A percentile compares a stretch with the other conserved stretches of the same genome.
Conservation (phyloP, 371 early-diverging fungal species). For the Rhizopus arrhizus region DNA sequence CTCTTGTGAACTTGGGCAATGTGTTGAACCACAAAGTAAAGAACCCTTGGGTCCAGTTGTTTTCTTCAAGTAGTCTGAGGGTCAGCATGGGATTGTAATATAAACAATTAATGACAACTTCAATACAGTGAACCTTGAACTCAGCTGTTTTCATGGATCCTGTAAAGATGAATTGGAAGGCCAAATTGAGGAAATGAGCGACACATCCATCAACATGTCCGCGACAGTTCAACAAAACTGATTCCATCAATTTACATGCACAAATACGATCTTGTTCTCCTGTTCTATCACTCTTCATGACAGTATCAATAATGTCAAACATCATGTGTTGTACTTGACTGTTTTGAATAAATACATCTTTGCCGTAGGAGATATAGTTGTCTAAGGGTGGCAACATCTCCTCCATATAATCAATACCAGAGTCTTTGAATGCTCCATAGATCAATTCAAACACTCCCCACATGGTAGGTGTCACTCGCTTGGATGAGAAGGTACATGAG, state of each 20-base stretch:
- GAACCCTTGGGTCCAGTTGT: slow-evolving; percentile 74
- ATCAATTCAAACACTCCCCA: slow-evolving; percentile 83
- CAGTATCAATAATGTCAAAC: slow-evolving; percentile 72
- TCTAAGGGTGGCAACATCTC: slow-evolving; percentile 83
- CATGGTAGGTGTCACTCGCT: slow-evolving; percentile 78
- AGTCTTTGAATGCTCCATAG: slow-evolving; percentile 71
- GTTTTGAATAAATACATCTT: slow-evolving; percentile 63
- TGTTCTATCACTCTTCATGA: slow-evolving; percentile 68
- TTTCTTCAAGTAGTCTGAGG: slow-evolving; percentile 74
- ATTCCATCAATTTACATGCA: slow-evolving; percentile 80
- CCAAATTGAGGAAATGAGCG: slow-evolving; percentile 64
- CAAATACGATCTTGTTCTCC: slow-evolving; percentile 73
- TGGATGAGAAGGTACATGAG: slow-evolving; percentile 77
- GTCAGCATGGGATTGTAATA: slow-evolving; percentile 83
- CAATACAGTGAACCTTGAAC: slow-evolving; percentile 63
- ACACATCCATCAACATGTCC: slow-evolving; percentile 68
- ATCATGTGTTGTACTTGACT: slow-evolving; percentile 65
- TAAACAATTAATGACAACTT: slow-evolving; percentile 77
- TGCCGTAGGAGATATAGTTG: slow-evolving; percentile 86
- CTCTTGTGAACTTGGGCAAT: slow-evolving; percentile 72
- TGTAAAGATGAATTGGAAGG: slow-evolving; percentile 63
- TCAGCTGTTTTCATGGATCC: slow-evolving; percentile 59
- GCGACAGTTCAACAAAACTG: slow-evolving; percentile 76
- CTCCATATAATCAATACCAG: slow-evolving; percentile 78
- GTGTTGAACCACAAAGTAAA: slow-evolving; percentile 80